Conservation (phyloP, 139 green algal species). For the Chlorella sp. region DNA sequence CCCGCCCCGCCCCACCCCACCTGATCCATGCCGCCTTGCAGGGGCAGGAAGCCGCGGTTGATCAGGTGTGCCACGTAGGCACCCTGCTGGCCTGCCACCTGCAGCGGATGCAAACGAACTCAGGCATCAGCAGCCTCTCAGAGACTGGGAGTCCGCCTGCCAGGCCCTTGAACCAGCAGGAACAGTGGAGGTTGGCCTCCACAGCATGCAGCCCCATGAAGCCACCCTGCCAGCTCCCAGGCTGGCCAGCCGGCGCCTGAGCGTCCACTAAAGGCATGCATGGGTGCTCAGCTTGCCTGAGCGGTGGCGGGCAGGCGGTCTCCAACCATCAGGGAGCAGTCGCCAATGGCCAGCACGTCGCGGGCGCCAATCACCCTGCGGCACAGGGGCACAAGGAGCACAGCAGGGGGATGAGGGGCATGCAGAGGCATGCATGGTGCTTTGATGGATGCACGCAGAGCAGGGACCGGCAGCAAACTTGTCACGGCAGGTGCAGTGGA, state of each 20-base stretch:
- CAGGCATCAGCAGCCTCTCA: not conserved
- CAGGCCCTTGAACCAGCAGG: not conserved
- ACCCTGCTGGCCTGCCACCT: constrained; percentile 67
- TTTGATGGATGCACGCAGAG: no score
- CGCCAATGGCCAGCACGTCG: constrained; percentile 70
- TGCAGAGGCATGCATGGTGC: no score
- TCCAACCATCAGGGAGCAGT: constrained; percentile 59
- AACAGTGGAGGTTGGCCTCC: not conserved
- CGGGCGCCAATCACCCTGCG: constrained; percentile 60
- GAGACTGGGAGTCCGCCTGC: not conserved
- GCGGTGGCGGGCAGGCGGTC: constrained; percentile 66
- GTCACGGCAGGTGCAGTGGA: no score
- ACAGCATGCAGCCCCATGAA: no score
- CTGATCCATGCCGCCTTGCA: constrained; percentile 12
- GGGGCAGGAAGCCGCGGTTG: constrained; percentile 53
- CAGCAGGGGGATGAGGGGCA: no score
- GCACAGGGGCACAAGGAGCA: not conserved
- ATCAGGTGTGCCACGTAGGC: constrained; percentile 67
- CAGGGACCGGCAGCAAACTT: no score
- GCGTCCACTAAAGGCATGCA: not conserved
- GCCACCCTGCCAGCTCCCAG: no score
- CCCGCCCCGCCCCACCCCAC: not conserved
- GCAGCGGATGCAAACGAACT: not conserved
- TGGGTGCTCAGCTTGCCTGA: constrained; percentile 41
- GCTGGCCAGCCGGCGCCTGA: no score